These are phyloP conservation scores for Hirsutella rhossiliensis DNA, from an alignment of 2,329 filamentous ascomycete genomes.

Conservation along the genomic window DNA sequence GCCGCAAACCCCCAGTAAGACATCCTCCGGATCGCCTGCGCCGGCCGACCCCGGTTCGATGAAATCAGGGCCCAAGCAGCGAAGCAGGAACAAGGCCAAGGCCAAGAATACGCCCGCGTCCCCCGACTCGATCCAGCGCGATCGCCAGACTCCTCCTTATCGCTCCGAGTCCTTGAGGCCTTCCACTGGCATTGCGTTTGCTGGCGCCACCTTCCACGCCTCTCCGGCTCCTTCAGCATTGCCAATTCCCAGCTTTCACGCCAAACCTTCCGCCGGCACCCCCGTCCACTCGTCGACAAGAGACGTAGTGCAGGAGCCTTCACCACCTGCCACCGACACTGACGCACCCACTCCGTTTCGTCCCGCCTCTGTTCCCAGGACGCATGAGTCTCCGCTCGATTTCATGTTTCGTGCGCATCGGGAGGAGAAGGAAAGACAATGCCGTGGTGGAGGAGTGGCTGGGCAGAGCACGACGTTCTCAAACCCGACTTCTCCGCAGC, in stretches of 20 bases:
- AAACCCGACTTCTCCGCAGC: constrained; percentile 32
- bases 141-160: constrained; percentile 28
- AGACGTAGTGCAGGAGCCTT: constrained; percentile 27
- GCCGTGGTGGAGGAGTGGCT: constrained; percentile 40
- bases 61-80: constrained; percentile 16
- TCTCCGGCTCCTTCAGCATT: constrained; percentile 85
- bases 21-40: constrained; percentile 21
- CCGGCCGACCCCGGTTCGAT: constrained; percentile 10
- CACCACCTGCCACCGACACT: constrained; percentile 39
- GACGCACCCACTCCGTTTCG: constrained; percentile 34
- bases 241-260: constrained; percentile 78
- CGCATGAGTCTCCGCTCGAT: constrained; percentile 67
- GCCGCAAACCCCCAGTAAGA: constrained; percentile 36
- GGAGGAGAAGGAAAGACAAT: constrained; percentile 56
- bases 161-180: constrained; percentile 32
- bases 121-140: constrained; percentile 26
- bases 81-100: constrained; percentile 19
- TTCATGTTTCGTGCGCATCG: constrained; percentile 83
- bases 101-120: constrained; percentile 22
- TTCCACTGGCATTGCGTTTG: constrained; percentile 53
- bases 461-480: neutral
- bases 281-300: constrained; percentile 27
- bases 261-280: constrained; percentile 61
- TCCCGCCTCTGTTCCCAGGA: constrained; percentile 17
- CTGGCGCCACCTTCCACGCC: constrained; percentile 87